Base-by-base conservation (phyloP, 305 asterid species). In the Fraxinus xanthoxyloides region DNA sequence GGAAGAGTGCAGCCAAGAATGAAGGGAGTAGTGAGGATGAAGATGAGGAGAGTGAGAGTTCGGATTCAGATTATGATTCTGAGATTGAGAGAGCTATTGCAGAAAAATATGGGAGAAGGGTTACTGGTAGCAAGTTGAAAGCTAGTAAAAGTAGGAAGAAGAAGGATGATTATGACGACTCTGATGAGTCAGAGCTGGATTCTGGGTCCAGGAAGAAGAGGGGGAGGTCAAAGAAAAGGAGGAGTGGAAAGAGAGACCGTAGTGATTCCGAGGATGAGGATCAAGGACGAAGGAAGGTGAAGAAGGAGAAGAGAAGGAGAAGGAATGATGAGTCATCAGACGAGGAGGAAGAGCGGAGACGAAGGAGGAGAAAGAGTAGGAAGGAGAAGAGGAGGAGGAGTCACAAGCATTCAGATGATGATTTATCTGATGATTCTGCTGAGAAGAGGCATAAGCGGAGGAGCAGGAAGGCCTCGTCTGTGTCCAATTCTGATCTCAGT, bases 61-160 rank as follows among this genome's bases (percentile, higher is more conserved):
- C 96, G 3, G 98, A 94, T 88, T 91, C 98, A 0, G 98, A 91
- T 81, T 97, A 91, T 72, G 92, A 94, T 84, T 97, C 98, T 1
- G 98, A 94, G 85, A 90, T 94, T 2, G 98, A 97, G 90, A 90
- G 93, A 85, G 93, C 93, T 0, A 86, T 97, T 54, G 92, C 91
- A 0, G 83, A 56, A 78, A 92, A 87, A 81, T 77, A 61, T 76
- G 97, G 93, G 31, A 93, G 81, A 83, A 87, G 84, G 78, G 43
- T 83, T 36, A 77, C 74, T 67, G 86, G 86, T 74, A 84, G 82
- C 74, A 93, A 88, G 85, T 63, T 13, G 56, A 83, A 81, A 19
- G 78, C 79, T 21, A 70, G 87, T n/a, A 88, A 82, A 88, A 79
- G 81, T 61, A 69, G 75, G 40, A 85, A 75, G 85, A 88, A 81